Evolutionary conservation across 1,139 yeast species (phyloP).

Genomic region (Yamadazyma friedrichii): DNA sequence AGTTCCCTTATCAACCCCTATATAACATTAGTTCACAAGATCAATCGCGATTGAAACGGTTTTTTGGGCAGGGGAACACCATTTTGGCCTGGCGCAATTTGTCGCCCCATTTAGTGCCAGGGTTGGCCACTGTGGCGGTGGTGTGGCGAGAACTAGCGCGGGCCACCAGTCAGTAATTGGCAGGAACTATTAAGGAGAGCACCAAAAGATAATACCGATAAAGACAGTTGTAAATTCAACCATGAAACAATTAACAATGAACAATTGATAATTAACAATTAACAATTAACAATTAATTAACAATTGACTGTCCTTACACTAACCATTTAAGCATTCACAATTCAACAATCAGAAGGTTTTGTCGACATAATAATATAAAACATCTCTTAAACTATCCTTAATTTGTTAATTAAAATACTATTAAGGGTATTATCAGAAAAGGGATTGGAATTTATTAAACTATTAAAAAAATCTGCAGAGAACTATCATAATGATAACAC

Average conservation of each 20-base stretch:
- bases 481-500: too few relatives aligned
- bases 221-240: conserved; percentile 1
- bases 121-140: neutral
- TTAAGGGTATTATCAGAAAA: neutral
- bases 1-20: conserved; percentile 3
- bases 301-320: neutral
- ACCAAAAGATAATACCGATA: neutral
- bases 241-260: neutral
- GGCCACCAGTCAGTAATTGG: too few relatives aligned
- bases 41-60: neutral
- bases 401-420: too few relatives aligned
- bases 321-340: neutral
- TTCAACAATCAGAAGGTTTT: too few relatives aligned
- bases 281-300: neutral
- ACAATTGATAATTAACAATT: neutral
- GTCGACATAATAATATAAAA: too few relatives aligned
- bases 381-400: too few relatives aligned
- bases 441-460: neutral
- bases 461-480: too few relatives aligned
- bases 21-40: conserved; percentile 3
- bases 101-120: neutral
- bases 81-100: neutral
- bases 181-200: too few relatives aligned
- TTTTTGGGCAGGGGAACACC: too few relatives aligned
- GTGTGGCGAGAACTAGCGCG: neutral